phyloP scores from a whole-genome alignment of 305 asterid genomes.

The Lippia alba region DNA sequence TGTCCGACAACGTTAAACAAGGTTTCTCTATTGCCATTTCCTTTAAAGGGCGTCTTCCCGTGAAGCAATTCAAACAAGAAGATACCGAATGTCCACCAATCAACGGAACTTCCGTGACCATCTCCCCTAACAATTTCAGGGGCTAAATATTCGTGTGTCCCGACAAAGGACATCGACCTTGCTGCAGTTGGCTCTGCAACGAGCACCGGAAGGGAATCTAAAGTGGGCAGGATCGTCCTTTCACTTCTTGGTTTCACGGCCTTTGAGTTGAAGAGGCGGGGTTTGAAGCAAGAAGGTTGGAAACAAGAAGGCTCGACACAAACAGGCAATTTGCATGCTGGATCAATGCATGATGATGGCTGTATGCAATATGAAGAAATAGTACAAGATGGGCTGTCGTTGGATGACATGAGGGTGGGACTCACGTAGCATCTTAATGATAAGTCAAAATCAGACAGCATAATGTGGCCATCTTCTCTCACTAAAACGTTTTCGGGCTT shows the following conservation, averaged over 20 bases:
- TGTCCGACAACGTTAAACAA: conserved; percentile 90
- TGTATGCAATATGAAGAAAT: conserved; percentile 74
- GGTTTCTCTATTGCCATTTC: conserved; percentile 83
- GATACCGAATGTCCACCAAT: conserved; percentile 96
- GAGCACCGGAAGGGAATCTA: conserved; percentile 71
- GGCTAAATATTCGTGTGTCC: conserved; percentile 91
- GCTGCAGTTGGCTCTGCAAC: conserved; percentile 91
- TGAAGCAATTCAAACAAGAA: conserved; percentile 84
- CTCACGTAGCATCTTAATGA: conserved; percentile 76
- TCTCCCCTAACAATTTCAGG: conserved; percentile 94
- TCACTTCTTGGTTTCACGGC: conserved; percentile 48
- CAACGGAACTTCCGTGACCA: conserved; percentile 95
- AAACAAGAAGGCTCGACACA: conserved; percentile 83
- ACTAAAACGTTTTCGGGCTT: conserved; percentile 95
- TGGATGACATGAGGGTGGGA: conserved; percentile 75
- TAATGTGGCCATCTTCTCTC: conserved; percentile 92
- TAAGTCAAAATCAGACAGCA: conserved; percentile 92
- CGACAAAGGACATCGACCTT: conserved; percentile 92
- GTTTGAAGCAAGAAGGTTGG: conserved; percentile 86
- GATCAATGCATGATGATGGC: conserved; percentile 81
- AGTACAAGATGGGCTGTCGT: conserved; percentile 52
- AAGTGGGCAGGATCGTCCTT: conserved; percentile 33
- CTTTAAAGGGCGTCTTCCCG: conserved; percentile 93
- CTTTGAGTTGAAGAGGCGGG: conserved; percentile 67
- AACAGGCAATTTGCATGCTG: conserved; percentile 71